A percentile compares a stretch with the other conserved stretches of the same genome.
Conservation (phyloP, 768 basidiomycete species). For the Naganishia vaughanmartiniae region DNA sequence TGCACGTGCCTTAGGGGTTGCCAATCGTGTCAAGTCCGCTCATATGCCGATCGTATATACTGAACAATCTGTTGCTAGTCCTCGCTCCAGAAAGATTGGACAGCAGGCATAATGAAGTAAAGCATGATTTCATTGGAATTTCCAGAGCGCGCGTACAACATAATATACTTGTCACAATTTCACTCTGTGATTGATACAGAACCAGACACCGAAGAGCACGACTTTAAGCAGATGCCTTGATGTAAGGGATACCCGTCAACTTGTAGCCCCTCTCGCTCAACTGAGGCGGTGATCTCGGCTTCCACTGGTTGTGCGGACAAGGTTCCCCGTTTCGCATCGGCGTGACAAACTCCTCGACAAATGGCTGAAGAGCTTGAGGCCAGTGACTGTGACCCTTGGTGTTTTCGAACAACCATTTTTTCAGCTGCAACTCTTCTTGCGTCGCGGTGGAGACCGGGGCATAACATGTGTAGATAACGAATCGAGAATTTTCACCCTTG, state of each 20-base stretch:
- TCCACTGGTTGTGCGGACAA: slow-evolving; percentile 20
- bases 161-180: not conserved
- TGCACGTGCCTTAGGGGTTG: no score
- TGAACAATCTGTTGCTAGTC: no score
- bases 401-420: slow-evolving; percentile 30
- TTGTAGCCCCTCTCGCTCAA: slow-evolving; percentile 28
- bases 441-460: slow-evolving; percentile 35
- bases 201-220: not conserved
- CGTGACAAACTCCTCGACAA: slow-evolving; percentile 18
- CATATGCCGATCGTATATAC: no score
- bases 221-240: slow-evolving; percentile 16
- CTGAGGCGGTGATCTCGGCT: slow-evolving; percentile 28
- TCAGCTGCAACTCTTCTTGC: slow-evolving; percentile 35
- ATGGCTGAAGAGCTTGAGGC: slow-evolving; percentile 27
- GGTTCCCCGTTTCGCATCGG: slow-evolving; percentile 24
- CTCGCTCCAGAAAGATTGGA: not conserved
- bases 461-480: slow-evolving; percentile 44
- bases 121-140: not conserved
- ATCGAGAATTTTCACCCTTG: slow-evolving; percentile 34
- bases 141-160: slow-evolving; percentile 6
- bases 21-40: no score
- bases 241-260: slow-evolving; percentile 29
- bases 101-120: not conserved
- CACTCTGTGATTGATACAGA: not conserved
- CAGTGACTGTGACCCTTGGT: slow-evolving; percentile 34